A percentile compares a stretch with the other conserved stretches of the same genome.
Conservation (phyloP, 805 yeast species). For the Spencermartinsiella europaea region DNA sequence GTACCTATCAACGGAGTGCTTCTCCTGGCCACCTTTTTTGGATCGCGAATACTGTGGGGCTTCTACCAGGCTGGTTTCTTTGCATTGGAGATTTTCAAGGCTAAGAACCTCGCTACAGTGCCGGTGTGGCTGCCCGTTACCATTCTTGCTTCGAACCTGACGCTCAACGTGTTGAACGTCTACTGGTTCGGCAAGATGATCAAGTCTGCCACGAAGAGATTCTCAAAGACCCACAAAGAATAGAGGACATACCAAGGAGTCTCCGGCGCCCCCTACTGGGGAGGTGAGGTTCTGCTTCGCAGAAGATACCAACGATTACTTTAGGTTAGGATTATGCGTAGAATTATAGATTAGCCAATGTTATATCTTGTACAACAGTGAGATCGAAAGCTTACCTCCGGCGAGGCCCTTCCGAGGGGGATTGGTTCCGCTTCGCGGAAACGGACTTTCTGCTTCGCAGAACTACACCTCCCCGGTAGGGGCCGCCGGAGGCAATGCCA, state of each 20-base stretch:
- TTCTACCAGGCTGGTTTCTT: constrained; percentile 58
- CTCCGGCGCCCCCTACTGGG: background rate
- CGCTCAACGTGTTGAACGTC: constrained; percentile 64
- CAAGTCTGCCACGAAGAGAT: constrained; percentile 31
- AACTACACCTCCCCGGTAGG: too few relatives aligned
- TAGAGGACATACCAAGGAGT: background rate
- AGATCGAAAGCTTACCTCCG: too few relatives aligned
- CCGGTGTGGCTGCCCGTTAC: constrained; percentile 45
- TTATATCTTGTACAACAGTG: too few relatives aligned
- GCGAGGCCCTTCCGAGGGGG: too few relatives aligned
- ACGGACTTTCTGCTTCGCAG: too few relatives aligned
- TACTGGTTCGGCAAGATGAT: constrained; percentile 91
- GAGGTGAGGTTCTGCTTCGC: background rate
- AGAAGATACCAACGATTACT: too few relatives aligned
- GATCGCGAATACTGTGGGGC: constrained; percentile 83
- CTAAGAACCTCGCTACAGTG: constrained; percentile 30
- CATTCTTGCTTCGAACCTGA: constrained; percentile 53
- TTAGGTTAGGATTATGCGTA: too few relatives aligned
- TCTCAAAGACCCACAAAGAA: background rate
- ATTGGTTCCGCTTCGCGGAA: too few relatives aligned
- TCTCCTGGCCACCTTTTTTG: constrained; percentile 65
- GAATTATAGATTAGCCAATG: too few relatives aligned
- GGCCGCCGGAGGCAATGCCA: too few relatives aligned
- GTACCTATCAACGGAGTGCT: constrained; percentile 66
- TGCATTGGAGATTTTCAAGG: constrained; percentile 40